A percentile compares a stretch with the other conserved stretches of the same genome.
Conservation (phyloP, 73 alveolate genomes). For the Stentor roeselii region DNA sequence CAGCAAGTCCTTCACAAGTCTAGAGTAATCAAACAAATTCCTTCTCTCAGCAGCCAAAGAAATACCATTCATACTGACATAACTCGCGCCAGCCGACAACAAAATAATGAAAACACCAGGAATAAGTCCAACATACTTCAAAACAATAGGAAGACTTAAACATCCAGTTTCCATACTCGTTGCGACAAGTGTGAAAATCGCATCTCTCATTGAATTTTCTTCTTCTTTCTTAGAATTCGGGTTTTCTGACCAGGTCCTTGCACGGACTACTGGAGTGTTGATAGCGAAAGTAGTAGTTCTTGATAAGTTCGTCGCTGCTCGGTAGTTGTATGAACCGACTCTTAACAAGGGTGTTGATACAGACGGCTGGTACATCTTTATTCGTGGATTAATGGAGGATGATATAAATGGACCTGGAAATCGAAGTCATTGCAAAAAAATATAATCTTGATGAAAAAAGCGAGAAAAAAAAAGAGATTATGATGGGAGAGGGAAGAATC, state of each 20-base stretch:
- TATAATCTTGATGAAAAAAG: too few species aligned
- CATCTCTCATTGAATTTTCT: slow-evolving; percentile 68
- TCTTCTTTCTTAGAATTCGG: slow-evolving; percentile 48
- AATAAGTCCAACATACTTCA: slow-evolving; percentile 41
- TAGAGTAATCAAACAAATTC: not conserved
- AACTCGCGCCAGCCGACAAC: not conserved
- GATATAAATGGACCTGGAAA: too few species aligned
- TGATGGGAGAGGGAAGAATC: too few species aligned
- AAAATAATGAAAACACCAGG: slow-evolving; percentile 19
- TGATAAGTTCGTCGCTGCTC: not conserved
- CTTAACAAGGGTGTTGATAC: not conserved
- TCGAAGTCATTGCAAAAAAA: too few species aligned
- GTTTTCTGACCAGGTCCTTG: slow-evolving; percentile 2
- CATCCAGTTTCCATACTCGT: slow-evolving; percentile 77
- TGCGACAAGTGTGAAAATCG: slow-evolving; percentile 62
- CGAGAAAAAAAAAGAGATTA: too few species aligned
- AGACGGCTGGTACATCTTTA: not conserved
- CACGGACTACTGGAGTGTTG: not conserved
- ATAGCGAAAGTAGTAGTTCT: not conserved
- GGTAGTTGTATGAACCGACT: slow-evolving; percentile 7
- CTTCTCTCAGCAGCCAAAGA: not conserved
- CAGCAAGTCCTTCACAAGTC: slow-evolving; percentile 1
- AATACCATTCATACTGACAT: slow-evolving; percentile 5
- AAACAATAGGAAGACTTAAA: slow-evolving; percentile 54
- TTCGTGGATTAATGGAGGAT: too few species aligned